Base-by-base conservation (phyloP, 805 yeast species). In the Metschnikowia kofuensis region DNA sequence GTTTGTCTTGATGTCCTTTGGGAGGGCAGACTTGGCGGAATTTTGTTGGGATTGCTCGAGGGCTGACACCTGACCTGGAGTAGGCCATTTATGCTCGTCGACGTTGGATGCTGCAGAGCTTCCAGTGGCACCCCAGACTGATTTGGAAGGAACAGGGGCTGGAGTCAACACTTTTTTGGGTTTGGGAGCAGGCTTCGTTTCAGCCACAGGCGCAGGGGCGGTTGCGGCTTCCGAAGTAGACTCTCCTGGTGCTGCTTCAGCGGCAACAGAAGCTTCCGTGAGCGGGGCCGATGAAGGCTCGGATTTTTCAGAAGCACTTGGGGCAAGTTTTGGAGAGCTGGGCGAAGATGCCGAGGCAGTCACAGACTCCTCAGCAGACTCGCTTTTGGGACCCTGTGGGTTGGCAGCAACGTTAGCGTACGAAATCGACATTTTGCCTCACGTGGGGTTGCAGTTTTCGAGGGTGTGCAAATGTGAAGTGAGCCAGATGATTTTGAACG, bases 31-130 rank as follows among this genome's bases (percentile, higher is more conserved):
- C 38, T 45, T 40, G 40, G 37, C 47, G 14, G 52, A 36, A 29
- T 48, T 52, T 41, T 47, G 50, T 35, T 57, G 60, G 30, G 50
- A 42, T 35, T 57, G 53, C 40, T 48, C 51, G 35, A 59, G 38
- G 45, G 48, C 41, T 47, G 62, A 50, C 37, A 57, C 54, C 53
- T 66, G 65, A 48, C 69, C 70, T 5, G 77, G 75, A 11, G 76
- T 69, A 14, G 78, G 77, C 75, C 76, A 72, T 54, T 70, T 72
- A 47, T 60, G 63, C 46, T 70, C 77, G 55, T 72, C 77, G 29
- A 72, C 75, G 21, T 56, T 47, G 13, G 62, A 42, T 26, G 57
- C 21, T 11, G 58, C 41, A n/a, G 52, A 43, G 29, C 54, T 45
- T n/a, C 53, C 34, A 7, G 65, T 45, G 12, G 66, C 44, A 14